A percentile compares a stretch with the other conserved stretches of the same genome.
Conservation (phyloP, 2,329 filamentous ascomycete species). For the Pyrenophora tritici-repentis region DNA sequence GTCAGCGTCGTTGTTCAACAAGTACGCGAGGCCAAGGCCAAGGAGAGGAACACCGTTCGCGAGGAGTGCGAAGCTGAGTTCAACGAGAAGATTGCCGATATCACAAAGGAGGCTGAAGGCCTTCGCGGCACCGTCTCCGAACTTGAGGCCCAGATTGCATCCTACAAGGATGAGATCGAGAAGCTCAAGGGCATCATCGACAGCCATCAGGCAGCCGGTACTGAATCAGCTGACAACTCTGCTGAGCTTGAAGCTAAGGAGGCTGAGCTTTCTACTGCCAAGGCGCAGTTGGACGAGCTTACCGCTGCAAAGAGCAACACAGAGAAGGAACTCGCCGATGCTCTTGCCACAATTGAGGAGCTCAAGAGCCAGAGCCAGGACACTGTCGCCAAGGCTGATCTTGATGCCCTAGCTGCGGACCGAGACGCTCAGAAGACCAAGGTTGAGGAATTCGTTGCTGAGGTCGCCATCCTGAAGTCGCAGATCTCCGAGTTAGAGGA, state of each 20-base stretch:
- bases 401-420: slow-evolving; percentile 34
- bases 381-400: slow-evolving; percentile 31
- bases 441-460: slow-evolving; percentile 28
- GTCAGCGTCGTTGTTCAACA: slow-evolving; percentile 50
- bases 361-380: slow-evolving; percentile 21
- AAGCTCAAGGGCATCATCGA: slow-evolving; percentile 34
- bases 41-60: slow-evolving; percentile 43
- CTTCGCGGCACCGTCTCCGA: slow-evolving; percentile 23
- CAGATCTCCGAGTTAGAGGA: slow-evolving; percentile 27
- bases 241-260: slow-evolving; percentile 39
- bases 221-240: slow-evolving; percentile 24
- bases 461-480: slow-evolving; percentile 30
- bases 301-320: slow-evolving; percentile 15
- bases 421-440: slow-evolving; percentile 29
- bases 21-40: slow-evolving; percentile 47
- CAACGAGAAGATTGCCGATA: slow-evolving; percentile 30
- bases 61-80: slow-evolving; percentile 44
- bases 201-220: slow-evolving; percentile 24
- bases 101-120: slow-evolving; percentile 24
- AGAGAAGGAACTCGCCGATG: slow-evolving; percentile 29
- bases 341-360: slow-evolving; percentile 27
- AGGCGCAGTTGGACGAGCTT: slow-evolving; percentile 25
- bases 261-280: slow-evolving; percentile 25
- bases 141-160: slow-evolving; percentile 35
- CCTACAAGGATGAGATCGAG: slow-evolving; percentile 37